A percentile compares a stretch with the other conserved stretches of the same genome.
Evolutionary conservation across 164 flowering plant genomes (phyloP).

Genomic region (Magnolia officinalis): DNA sequence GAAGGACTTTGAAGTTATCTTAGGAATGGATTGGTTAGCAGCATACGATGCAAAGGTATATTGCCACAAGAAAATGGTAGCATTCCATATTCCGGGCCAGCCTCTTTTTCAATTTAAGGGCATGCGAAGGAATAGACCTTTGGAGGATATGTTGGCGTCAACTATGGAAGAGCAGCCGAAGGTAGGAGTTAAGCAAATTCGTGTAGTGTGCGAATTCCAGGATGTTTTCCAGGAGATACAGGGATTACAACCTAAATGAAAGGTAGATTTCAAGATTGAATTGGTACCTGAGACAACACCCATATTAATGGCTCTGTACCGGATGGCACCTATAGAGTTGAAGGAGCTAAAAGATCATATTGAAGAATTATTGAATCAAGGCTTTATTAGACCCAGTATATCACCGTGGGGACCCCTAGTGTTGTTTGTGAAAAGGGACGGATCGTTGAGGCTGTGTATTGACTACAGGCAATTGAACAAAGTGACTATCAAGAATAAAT

Average conservation of each 20-base stretch:
- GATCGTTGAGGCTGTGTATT: neutral
- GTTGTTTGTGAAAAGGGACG: neutral
- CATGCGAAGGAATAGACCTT: neutral
- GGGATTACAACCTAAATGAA: neutral
- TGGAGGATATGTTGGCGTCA: neutral
- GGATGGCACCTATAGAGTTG: neutral
- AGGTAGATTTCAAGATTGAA: neutral
- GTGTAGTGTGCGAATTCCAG: neutral
- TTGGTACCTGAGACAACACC: neutral
- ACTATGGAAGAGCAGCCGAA: neutral
- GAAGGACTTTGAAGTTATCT: neutral
- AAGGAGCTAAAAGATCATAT: neutral
- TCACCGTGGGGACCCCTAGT: neutral
- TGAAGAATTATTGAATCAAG: neutral
- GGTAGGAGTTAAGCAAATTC: neutral
- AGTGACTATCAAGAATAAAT: too few species aligned
- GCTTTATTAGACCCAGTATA: neutral
- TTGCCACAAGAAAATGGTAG: neutral
- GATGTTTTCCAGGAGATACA: neutral
- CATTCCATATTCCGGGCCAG: neutral
- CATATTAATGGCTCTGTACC: neutral
- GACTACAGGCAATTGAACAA: neutral
- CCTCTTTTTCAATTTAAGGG: neutral
- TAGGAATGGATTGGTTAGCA: neutral
- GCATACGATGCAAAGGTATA: neutral